A percentile compares a stretch with the other conserved stretches of the same genome.
phyloP scores from a whole-genome alignment of 495 filamentous ascomycete genomes.

The Aspergillus heteromorphus region DNA sequence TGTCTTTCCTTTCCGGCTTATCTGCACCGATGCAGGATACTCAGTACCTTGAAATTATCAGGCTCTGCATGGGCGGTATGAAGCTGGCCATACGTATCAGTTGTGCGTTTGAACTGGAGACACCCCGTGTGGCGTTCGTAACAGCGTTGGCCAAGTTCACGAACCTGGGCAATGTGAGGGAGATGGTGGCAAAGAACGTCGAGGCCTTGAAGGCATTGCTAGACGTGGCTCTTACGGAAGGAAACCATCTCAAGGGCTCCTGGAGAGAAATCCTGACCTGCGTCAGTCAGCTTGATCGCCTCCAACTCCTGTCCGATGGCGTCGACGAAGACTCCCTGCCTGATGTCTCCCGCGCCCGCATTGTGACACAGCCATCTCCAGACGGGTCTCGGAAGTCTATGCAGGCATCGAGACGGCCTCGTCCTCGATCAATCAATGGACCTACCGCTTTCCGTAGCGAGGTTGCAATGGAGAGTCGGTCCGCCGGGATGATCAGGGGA shows the following conservation, averaged over 20 bases:
- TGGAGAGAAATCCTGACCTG: conserved; percentile 96
- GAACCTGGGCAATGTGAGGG: conserved; percentile 88
- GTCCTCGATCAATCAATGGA: conserved; percentile 59
- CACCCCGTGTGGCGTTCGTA: conserved; percentile 88
- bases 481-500: conserved; percentile 83
- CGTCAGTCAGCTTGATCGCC: conserved; percentile 90
- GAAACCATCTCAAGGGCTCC: conserved; percentile 79
- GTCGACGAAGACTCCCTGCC: conserved; percentile 89
- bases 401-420: conserved; percentile 56
- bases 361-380: conserved; percentile 49
- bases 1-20: conserved; percentile 92
- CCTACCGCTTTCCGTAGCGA: conserved; percentile 71
- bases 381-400: conserved; percentile 59
- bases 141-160: conserved; percentile 89
- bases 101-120: conserved; percentile 88
- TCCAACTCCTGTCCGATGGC: conserved; percentile 90
- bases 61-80: conserved; percentile 89
- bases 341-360: conserved; percentile 81
- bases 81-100: conserved; percentile 88
- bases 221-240: conserved; percentile 87
- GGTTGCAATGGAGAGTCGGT: conserved; percentile 85
- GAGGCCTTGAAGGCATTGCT: conserved; percentile 87
- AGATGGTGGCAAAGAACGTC: conserved; percentile 94
- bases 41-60: conserved; percentile 84
- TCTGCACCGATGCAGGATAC: conserved; percentile 89